These are phyloP conservation scores for Melanomma pulvis-pyrius DNA, from an alignment of 495 filamentous ascomycete genomes.

Conservation along the genomic window DNA sequence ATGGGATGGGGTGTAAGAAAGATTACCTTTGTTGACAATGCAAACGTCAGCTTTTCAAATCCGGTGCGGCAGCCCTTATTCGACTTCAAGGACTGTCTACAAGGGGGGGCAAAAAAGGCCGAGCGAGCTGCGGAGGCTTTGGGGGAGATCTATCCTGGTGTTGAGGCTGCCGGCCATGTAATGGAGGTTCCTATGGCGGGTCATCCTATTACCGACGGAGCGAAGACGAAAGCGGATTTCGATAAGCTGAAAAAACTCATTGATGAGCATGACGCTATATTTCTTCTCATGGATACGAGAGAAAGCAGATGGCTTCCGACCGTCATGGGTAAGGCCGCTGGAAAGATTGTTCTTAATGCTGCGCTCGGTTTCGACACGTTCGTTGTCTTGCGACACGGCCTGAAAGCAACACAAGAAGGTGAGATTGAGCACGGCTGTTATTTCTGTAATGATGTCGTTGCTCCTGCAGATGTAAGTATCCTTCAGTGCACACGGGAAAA, in stretches of 20 bases:
- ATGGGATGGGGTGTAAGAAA: constrained; percentile 97
- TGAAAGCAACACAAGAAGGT: constrained; percentile 49
- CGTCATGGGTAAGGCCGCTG: constrained; percentile 89
- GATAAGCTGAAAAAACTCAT: constrained; percentile 72
- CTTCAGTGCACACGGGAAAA: not conserved
- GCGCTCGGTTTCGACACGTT: constrained; percentile 95
- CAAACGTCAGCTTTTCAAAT: constrained; percentile 94
- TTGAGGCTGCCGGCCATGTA: constrained; percentile 74
- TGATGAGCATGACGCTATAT: constrained; percentile 87
- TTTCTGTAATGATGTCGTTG: constrained; percentile 97
- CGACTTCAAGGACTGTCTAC: constrained; percentile 82
- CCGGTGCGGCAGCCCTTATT: constrained; percentile 94
- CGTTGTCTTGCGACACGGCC: constrained; percentile 94
- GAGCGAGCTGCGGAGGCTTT: constrained; percentile 77
- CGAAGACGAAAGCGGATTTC: constrained; percentile 69
- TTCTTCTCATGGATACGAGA: constrained; percentile 93
- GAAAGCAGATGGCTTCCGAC: constrained; percentile 97
- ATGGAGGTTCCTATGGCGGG: constrained; percentile 94
- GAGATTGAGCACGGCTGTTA: constrained; percentile 85
- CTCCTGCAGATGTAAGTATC: constrained; percentile 82
- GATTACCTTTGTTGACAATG: constrained; percentile 95
- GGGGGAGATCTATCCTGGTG: constrained; percentile 85
- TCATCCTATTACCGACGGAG: constrained; percentile 77
- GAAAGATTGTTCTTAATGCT: constrained; percentile 95
- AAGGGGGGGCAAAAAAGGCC: constrained; percentile 85